These are phyloP conservation scores for Suillus lakei DNA, from an alignment of 768 basidiomycete species.

Conservation along the genomic window DNA sequence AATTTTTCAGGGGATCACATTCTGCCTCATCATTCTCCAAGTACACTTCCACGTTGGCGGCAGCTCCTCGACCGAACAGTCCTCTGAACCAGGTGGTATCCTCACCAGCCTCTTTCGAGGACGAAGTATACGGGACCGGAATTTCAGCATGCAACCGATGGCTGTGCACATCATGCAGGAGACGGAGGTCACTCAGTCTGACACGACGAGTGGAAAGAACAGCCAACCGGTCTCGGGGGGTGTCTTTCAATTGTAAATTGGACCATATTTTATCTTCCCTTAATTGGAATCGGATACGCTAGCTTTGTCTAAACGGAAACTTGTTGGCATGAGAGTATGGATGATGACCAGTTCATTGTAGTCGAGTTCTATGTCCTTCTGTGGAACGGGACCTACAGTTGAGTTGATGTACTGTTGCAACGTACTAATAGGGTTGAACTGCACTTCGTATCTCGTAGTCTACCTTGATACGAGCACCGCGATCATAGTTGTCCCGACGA, in stretches of 20 bases:
- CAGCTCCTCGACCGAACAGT: not conserved
- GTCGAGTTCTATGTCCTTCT: too few relatives aligned
- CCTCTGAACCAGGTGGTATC: not conserved
- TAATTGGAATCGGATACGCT: not conserved
- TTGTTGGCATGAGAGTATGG: not conserved
- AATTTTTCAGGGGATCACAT: constrained; percentile 2
- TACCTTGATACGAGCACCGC: too few relatives aligned
- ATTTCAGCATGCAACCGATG: constrained; percentile 4
- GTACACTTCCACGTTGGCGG: constrained; percentile 10
- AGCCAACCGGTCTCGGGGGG: not conserved
- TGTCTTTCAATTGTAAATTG: not conserved
- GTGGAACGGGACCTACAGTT: too few relatives aligned
- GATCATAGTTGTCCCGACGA: too few relatives aligned
- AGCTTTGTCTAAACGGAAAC: not conserved
- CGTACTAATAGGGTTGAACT: too few relatives aligned
- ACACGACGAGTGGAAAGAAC: not conserved
- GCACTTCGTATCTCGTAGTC: too few relatives aligned
- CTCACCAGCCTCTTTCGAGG: constrained; percentile 2
- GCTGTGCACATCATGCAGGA: constrained; percentile 10
- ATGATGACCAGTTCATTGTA: not conserved
- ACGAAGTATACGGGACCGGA: not conserved
- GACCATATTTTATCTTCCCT: not conserved
- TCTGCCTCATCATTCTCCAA: constrained; percentile 13
- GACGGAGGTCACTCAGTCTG: constrained; percentile 3
- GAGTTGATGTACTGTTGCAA: too few relatives aligned